Conservation (phyloP, 2,329 filamentous ascomycete species). For the Aspergillus arachidicola region DNA sequence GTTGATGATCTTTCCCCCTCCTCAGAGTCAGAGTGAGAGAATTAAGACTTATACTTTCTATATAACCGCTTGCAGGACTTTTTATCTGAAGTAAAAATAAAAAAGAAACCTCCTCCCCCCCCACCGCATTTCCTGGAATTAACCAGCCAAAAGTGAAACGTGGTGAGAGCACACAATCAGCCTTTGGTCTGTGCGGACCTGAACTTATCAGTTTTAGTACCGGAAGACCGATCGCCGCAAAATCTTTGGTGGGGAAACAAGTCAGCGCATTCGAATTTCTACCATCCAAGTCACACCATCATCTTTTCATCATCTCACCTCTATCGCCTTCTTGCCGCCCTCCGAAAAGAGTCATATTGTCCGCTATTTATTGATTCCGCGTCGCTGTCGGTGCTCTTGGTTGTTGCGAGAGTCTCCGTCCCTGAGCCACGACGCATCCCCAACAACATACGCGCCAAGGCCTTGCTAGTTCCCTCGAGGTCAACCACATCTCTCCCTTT, state of each 20-base stretch:
- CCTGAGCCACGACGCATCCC: neutral
- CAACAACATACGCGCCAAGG: conserved; percentile 11
- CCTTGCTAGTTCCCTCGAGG: conserved; percentile 19
- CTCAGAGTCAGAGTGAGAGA: neutral
- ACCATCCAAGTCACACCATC: conserved; percentile 13
- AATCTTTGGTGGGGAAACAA: conserved; percentile 29
- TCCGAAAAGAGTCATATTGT: neutral
- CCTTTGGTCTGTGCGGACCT: conserved; percentile 22
- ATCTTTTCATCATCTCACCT: conserved; percentile 7
- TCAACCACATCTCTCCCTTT: conserved; percentile 6
- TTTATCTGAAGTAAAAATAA: too few species aligned
- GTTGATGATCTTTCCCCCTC: neutral
- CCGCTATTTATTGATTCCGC: neutral
- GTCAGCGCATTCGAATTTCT: conserved; percentile 21
- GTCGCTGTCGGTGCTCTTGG: conserved; percentile 1
- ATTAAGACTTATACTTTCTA: too few species aligned
- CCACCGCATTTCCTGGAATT: neutral
- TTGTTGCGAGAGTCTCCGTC: conserved; percentile 1
- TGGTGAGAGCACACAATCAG: neutral
- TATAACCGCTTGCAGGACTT: too few species aligned
- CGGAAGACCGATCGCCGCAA: conserved; percentile 28
- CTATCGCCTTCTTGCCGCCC: neutral
- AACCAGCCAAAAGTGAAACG: conserved; percentile 3
- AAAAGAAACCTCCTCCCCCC: too few species aligned
- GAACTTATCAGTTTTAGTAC: conserved; percentile 13